These are phyloP conservation scores for Exserohilum rostratum DNA, from an alignment of 2,329 filamentous ascomycete genomes.

Conservation along the genomic window DNA sequence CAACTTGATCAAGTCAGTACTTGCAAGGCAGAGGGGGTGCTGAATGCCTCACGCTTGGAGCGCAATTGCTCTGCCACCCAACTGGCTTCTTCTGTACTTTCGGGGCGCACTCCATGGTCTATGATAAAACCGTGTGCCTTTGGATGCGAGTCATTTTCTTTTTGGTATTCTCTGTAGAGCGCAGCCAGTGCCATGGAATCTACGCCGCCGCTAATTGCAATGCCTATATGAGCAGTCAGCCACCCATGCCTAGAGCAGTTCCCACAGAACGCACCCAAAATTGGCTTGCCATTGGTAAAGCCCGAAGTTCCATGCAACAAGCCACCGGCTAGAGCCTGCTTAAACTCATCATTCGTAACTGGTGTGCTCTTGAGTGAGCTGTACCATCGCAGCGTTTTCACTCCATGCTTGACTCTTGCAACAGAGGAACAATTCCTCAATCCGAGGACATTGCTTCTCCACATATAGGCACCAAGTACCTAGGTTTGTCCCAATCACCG, in stretches of 20 bases:
- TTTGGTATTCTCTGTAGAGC: conserved; percentile 60
- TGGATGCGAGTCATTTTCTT: conserved; percentile 15
- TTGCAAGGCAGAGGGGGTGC: not conserved
- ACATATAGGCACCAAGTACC: conserved; percentile 40
- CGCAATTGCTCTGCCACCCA: conserved; percentile 56
- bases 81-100: conserved; percentile 61
- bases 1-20: conserved; percentile 31
- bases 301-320: conserved; percentile 4
- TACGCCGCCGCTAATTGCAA: conserved; percentile 90
- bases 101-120: conserved; percentile 64
- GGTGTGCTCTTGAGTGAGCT: conserved; percentile 29
- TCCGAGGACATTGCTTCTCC: conserved; percentile 42
- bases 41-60: conserved; percentile 48
- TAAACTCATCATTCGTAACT: conserved; percentile 37
- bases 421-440: conserved; percentile 40
- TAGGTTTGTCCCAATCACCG: not conserved
- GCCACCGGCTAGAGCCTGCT: conserved; percentile 18
- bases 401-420: conserved; percentile 15
- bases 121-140: conserved; percentile 63
- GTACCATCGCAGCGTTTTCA: conserved; percentile 25
- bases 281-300: not conserved
- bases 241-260: not conserved
- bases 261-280: conserved; percentile 20
- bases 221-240: conserved; percentile 44
- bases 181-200: conserved; percentile 96